Conservation (phyloP, 2,329 filamentous ascomycete genomes). For the Pseudogymnoascus sp. region DNA sequence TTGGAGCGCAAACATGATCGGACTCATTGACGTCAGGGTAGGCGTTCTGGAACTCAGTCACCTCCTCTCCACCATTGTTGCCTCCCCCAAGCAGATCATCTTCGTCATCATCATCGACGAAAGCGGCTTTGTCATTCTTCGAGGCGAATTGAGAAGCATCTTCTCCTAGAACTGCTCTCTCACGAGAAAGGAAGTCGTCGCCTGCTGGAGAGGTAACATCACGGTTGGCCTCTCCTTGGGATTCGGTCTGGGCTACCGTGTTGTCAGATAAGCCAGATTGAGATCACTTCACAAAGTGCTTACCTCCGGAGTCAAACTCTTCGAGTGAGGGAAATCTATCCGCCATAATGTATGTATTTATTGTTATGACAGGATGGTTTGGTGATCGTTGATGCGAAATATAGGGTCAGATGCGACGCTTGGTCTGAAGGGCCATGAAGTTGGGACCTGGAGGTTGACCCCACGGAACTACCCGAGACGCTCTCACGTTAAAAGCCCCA, state of each 20-base stretch:
- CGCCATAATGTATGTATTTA: slow-evolving; percentile 39
- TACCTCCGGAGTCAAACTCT: slow-evolving; percentile 49
- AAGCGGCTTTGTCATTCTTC: slow-evolving; percentile 60
- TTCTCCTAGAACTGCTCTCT: slow-evolving; percentile 83
- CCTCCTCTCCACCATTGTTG: slow-evolving; percentile 35
- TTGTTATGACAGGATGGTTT: slow-evolving; percentile 7
- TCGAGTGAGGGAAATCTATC: slow-evolving; percentile 54
- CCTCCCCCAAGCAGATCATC: slow-evolving; percentile 61
- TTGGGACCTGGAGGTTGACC: slow-evolving; percentile 5
- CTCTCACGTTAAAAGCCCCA: slow-evolving; percentile 1
- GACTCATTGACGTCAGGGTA: slow-evolving; percentile 69
- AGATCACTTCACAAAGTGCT: slow-evolving; percentile 14
- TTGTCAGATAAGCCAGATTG: slow-evolving; percentile 14
- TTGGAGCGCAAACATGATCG: slow-evolving; percentile 54
- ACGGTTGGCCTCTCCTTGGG: slow-evolving; percentile 42
- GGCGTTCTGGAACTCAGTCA: slow-evolving; percentile 67
- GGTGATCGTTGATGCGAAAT: slow-evolving; percentile 1
- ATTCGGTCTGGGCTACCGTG: slow-evolving; percentile 59
- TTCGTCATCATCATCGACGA: slow-evolving; percentile 59
- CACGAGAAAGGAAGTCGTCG: slow-evolving; percentile 84
- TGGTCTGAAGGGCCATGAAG: background rate
- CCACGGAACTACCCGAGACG: slow-evolving; percentile 9
- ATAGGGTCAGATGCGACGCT: slow-evolving; percentile 1
- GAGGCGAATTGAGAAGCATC: slow-evolving; percentile 87
- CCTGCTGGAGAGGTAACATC: slow-evolving; percentile 52